These are phyloP conservation scores for Colletotrichum sp. DNA, from an alignment of 2,329 filamentous ascomycete species.

Conservation along the genomic window DNA sequence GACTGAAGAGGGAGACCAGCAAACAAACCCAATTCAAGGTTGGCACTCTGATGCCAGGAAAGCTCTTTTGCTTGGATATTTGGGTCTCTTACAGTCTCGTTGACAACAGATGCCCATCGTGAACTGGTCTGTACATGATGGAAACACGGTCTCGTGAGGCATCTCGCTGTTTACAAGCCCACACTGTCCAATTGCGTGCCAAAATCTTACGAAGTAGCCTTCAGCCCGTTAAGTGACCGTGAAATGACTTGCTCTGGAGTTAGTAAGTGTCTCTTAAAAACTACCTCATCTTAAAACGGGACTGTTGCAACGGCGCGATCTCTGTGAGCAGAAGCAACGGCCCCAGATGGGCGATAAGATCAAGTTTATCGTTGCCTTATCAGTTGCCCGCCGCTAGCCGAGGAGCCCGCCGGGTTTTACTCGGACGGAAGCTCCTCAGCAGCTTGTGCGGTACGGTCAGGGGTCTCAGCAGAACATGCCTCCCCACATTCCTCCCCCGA, in stretches of 20 bases:
- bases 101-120: background rate
- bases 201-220: background rate
- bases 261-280: background rate
- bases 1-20: background rate
- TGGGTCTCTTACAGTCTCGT: background rate
- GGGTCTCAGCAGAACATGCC: background rate
- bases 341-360: conserved; percentile 1
- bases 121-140: background rate
- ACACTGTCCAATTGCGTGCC: background rate
- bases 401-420: background rate
- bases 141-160: background rate
- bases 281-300: background rate
- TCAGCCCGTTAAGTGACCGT: background rate
- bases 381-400: conserved; percentile 14
- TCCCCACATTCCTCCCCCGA: conserved; percentile 8
- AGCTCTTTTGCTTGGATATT: background rate
- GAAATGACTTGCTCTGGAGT: background rate
- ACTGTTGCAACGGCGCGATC: background rate
- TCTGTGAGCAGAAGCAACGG: background rate
- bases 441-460: background rate
- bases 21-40: background rate
- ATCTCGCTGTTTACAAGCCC: background rate
- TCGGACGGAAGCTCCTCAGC: background rate
- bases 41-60: background rate
- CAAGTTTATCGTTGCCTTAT: background rate